phyloP scores from a whole-genome alignment of 176 grass and related monocot species.

The Saccharum officinarum region DNA sequence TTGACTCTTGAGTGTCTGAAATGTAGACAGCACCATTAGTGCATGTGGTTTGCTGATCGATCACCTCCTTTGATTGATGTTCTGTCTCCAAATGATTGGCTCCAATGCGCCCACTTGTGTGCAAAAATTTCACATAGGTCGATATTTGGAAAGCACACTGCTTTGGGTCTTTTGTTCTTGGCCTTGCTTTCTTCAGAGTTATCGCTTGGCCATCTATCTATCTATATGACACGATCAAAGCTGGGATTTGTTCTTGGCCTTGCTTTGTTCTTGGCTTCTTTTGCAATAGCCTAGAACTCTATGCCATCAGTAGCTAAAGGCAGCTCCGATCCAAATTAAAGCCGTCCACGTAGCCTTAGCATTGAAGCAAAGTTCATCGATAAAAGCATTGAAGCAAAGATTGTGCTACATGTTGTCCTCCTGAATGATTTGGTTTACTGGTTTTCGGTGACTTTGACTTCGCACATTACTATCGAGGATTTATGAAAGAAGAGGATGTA shows the following conservation, averaged over 20 bases:
- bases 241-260: background rate
- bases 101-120: slow-evolving; percentile 5
- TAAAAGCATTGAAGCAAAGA: slow-evolving; percentile 30
- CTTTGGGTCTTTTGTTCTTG: slow-evolving; percentile 19
- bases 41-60: background rate
- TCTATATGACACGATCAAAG: background rate
- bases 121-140: background rate
- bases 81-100: slow-evolving; percentile 6
- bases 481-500: background rate
- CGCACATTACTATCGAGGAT: slow-evolving; percentile 10
- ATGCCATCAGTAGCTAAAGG: slow-evolving; percentile 22
- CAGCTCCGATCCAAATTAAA: slow-evolving; percentile 21
- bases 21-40: slow-evolving; percentile 7
- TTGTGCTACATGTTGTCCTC: slow-evolving; percentile 6
- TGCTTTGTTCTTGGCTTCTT: background rate
- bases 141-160: slow-evolving; percentile 4
- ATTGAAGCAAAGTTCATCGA: slow-evolving; percentile 39
- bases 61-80: background rate
- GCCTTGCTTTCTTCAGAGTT: slow-evolving; percentile 28
- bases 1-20: background rate
- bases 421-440: slow-evolving; percentile 41
- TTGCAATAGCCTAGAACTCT: slow-evolving; percentile 8
- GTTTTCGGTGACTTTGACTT: background rate
- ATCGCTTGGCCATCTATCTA: slow-evolving; percentile 17
- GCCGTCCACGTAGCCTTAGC: slow-evolving; percentile 35